These are phyloP conservation scores for Biscogniauxia marginata DNA, from an alignment of 2,329 filamentous ascomycete species.

Conservation along the genomic window DNA sequence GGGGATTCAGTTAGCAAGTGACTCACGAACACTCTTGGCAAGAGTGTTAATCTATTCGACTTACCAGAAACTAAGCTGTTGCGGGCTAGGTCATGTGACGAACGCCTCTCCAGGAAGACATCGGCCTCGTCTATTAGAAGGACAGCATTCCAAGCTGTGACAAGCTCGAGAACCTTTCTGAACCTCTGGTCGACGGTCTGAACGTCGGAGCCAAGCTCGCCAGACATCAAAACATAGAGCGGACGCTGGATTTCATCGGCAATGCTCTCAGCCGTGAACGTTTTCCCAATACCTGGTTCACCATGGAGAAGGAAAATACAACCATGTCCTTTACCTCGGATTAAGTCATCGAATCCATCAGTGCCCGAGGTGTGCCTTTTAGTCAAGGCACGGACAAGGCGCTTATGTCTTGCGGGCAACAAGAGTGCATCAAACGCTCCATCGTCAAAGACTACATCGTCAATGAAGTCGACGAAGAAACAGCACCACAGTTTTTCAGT, in stretches of 20 bases:
- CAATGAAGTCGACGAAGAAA: conserved; percentile 10
- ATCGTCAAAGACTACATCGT: conserved; percentile 8
- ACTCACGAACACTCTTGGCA: neutral
- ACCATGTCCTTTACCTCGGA: conserved; percentile 11
- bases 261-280: conserved; percentile 14
- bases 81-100: conserved; percentile 13
- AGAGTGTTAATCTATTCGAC: neutral
- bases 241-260: conserved; percentile 14
- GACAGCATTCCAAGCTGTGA: conserved; percentile 12
- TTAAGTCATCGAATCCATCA: conserved; percentile 8
- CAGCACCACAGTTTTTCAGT: conserved; percentile 11
- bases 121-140: conserved; percentile 16
- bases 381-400: conserved; percentile 12
- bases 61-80: conserved; percentile 24
- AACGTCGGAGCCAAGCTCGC: conserved; percentile 14
- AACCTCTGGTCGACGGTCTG: conserved; percentile 14
- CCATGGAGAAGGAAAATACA: conserved; percentile 14
- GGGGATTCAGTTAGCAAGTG: neutral
- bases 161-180: conserved; percentile 5
- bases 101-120: conserved; percentile 10
- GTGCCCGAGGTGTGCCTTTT: conserved; percentile 5
- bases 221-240: conserved; percentile 17
- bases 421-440: conserved; percentile 13
- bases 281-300: conserved; percentile 12
- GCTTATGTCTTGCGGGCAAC: conserved; percentile 10